Evolutionary conservation across 108 stramenopile genomes (phyloP).

Genomic region (Nitzschia putrida): DNA sequence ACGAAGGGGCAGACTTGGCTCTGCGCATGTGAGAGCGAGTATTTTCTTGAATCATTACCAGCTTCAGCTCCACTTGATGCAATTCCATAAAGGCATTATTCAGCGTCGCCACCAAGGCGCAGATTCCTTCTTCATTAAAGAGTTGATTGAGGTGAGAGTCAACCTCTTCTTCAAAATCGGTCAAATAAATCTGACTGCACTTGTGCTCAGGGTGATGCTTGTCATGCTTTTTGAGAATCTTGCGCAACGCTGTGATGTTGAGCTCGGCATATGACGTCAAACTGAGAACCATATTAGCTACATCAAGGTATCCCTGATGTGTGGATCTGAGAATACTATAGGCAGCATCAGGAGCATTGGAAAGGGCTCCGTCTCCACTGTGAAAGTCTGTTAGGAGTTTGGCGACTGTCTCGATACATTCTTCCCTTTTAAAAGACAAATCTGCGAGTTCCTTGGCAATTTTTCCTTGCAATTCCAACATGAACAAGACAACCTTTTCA

Average conservation of each 20-base stretch:
- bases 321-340: neutral
- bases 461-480: slow-evolving; percentile 53
- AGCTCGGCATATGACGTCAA: slow-evolving; percentile 22
- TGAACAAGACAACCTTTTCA: slow-evolving; percentile 69
- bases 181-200: slow-evolving; percentile 8
- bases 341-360: neutral
- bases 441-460: slow-evolving; percentile 39
- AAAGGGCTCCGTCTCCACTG: neutral
- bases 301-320: neutral
- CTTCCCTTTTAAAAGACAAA: neutral
- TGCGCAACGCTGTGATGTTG: slow-evolving; percentile 68
- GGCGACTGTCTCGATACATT: slow-evolving; percentile 18
- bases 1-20: neutral
- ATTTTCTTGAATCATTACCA: slow-evolving; percentile 6
- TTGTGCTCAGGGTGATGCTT: slow-evolving; percentile 38
- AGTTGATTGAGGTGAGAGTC: slow-evolving; percentile 40
- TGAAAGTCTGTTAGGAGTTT: neutral
- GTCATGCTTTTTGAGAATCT: slow-evolving; percentile 87
- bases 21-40: neutral
- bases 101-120: slow-evolving; percentile 41
- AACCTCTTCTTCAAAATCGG: slow-evolving; percentile 15
- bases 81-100: slow-evolving; percentile 34
- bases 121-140: slow-evolving; percentile 33
- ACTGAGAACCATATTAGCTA: slow-evolving; percentile 10
- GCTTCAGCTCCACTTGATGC: slow-evolving; percentile 28